Percentiles rank a stretch among this genome's conserved stretches.
These are phyloP conservation scores for Entophlyctis helioformis DNA, from an alignment of 192 early-diverging fungal species.

Conservation along the genomic window DNA sequence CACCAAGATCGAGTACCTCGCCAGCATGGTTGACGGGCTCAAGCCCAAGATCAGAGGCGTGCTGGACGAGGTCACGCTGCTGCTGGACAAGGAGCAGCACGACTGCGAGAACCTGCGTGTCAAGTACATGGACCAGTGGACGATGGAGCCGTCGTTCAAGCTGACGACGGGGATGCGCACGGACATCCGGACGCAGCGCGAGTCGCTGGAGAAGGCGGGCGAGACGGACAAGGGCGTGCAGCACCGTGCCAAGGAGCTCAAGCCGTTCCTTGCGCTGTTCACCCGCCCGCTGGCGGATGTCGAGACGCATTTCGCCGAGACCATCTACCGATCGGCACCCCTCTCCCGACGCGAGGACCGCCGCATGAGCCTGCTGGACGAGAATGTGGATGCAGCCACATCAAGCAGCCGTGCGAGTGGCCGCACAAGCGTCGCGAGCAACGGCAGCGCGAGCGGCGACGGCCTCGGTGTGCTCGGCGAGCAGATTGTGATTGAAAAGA, in stretches of 20 bases:
- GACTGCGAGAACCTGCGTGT: conserved; percentile 55
- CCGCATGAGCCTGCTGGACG: conserved; percentile 41
- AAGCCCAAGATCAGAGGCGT: conserved; percentile 51
- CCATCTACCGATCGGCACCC: too few species aligned
- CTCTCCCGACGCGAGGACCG: background rate
- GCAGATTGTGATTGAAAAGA: conserved; percentile 42
- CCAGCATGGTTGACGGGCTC: conserved; percentile 48
- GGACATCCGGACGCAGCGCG: conserved; percentile 61
- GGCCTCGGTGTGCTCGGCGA: conserved; percentile 38
- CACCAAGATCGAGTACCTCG: conserved; percentile 43
- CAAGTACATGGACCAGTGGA: conserved; percentile 75
- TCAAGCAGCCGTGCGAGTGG: too few species aligned
- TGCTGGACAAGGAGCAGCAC: conserved; percentile 77
- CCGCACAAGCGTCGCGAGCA: too few species aligned
- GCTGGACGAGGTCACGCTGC: conserved; percentile 50
- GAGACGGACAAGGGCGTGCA: conserved; percentile 32
- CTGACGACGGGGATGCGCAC: conserved; percentile 62
- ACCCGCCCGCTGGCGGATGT: conserved; percentile 32
- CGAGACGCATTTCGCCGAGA: conserved; percentile 21
- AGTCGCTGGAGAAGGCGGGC: conserved; percentile 64
- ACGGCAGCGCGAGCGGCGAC: conserved; percentile 10
- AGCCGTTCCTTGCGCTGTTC: conserved; percentile 25
- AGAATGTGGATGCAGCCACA: conserved; percentile 17
- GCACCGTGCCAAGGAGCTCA: conserved; percentile 27
- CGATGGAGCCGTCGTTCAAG: conserved; percentile 67